These are phyloP conservation scores for Epichloe typhina DNA, from an alignment of 2,329 filamentous ascomycete species.

Conservation along the genomic window DNA sequence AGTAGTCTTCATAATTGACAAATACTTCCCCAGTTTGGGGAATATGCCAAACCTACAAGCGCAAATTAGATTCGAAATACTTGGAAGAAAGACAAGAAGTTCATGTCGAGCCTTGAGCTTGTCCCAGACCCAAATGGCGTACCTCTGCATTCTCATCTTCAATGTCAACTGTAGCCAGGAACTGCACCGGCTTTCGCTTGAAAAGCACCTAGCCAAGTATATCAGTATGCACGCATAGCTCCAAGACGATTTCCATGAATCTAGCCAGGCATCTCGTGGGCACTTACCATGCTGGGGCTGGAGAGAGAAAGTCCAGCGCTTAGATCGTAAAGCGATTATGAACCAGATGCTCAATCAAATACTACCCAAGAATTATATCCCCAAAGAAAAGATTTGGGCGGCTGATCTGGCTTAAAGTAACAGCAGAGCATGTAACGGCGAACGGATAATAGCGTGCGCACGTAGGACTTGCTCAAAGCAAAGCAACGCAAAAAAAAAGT, in stretches of 20 bases:
- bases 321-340: not conserved
- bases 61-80: not conserved
- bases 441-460: not conserved
- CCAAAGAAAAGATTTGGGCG: not conserved
- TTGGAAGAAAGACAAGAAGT: not conserved
- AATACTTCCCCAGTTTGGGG: constrained; percentile 85
- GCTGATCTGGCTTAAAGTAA: not conserved
- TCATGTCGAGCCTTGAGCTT: not conserved
- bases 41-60: constrained; percentile 74
- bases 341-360: not conserved
- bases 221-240: constrained; percentile 2
- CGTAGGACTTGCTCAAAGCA: not conserved
- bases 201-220: constrained; percentile 60
- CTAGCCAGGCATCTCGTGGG: not conserved
- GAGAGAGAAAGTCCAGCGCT: not conserved
- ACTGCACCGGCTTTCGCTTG: constrained; percentile 89
- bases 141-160: constrained; percentile 78
- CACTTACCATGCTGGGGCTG: constrained; percentile 7
- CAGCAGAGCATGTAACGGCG: not conserved
- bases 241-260: not conserved
- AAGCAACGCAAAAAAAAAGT: not conserved
- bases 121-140: constrained; percentile 16
- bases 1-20: constrained; percentile 73
- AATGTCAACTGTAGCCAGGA: constrained; percentile 56
- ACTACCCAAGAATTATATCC: not conserved